Conservation (phyloP, 192 early-diverging fungal genomes). For the Entomortierella lignicola region DNA sequence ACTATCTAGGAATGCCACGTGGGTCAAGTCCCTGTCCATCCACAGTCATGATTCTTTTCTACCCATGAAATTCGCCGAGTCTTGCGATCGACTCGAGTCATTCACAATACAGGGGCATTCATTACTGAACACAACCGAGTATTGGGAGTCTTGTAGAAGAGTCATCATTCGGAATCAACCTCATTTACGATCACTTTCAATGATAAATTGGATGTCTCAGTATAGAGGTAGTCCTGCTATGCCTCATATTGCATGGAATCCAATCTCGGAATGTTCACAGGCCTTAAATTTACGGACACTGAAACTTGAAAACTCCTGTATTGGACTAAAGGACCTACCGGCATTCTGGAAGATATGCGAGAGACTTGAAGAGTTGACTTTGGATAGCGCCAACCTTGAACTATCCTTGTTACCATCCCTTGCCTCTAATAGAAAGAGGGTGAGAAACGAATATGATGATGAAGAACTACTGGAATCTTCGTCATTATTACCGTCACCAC, state of each 20-base stretch:
- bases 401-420: background rate
- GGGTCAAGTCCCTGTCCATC: background rate
- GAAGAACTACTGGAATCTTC: too few species aligned
- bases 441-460: background rate
- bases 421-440: background rate
- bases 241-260: constrained; percentile 2
- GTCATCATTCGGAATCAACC: background rate
- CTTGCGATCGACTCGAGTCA: constrained; percentile 2
- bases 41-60: background rate
- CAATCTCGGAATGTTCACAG: background rate
- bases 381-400: constrained; percentile 11
- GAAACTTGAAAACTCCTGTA: constrained; percentile 3
- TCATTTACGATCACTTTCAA: background rate
- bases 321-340: background rate
- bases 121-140: background rate
- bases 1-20: background rate
- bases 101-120: constrained; percentile 5
- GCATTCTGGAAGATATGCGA: constrained; percentile 16
- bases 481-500: background rate
- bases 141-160: constrained; percentile 6
- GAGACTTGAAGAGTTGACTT: background rate
- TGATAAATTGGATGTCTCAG: constrained; percentile 4
- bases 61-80: background rate
- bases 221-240: background rate
- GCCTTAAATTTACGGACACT: constrained; percentile 1